Conservation (phyloP, 192 early-diverging fungal genomes). For the Coemansia nantahalensis region DNA sequence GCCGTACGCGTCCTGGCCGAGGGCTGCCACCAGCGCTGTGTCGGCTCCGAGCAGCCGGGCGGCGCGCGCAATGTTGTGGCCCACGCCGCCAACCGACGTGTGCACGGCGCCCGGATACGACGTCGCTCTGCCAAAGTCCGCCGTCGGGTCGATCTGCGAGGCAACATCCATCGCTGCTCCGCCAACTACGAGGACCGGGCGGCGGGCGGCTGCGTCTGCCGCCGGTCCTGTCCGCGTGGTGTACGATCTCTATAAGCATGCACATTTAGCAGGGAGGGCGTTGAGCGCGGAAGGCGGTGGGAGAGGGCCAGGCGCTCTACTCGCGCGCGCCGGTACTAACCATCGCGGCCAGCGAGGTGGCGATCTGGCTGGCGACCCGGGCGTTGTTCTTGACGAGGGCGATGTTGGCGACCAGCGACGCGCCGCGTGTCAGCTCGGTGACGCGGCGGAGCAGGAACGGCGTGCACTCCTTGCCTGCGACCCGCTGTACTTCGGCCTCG, state of each 20-base stretch:
- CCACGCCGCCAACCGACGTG: constrained; percentile 83
- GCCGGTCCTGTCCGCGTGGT: no score
- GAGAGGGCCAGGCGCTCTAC: no score
- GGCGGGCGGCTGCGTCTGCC: not conserved
- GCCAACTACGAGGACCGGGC: constrained; percentile 77
- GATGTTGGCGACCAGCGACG: constrained; percentile 68
- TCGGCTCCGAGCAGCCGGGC: constrained; percentile 61
- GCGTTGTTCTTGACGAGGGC: constrained; percentile 93
- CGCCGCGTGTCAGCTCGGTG: constrained; percentile 76
- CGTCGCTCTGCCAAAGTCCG: constrained; percentile 27
- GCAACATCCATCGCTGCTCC: constrained; percentile 84
- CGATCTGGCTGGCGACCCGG: constrained; percentile 74
- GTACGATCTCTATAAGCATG: no score
- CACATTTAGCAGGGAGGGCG: no score
- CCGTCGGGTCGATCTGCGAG: constrained; percentile 9
- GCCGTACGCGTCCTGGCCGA: constrained; percentile 75
- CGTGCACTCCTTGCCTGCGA: constrained; percentile 87
- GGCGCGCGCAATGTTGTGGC: constrained; percentile 87
- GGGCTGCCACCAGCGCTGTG: constrained; percentile 61
- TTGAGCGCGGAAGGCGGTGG: no score
- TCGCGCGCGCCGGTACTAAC: no score
- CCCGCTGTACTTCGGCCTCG: constrained; percentile 62
- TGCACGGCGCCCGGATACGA: constrained; percentile 71
- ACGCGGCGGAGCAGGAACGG: constrained; percentile 91
- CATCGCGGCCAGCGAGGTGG: constrained; percentile 45